Percentiles rank a stretch among this genome's conserved stretches.
phyloP scores from a whole-genome alignment of 192 early-diverging fungal genomes.

The Linderina pennispora region DNA sequence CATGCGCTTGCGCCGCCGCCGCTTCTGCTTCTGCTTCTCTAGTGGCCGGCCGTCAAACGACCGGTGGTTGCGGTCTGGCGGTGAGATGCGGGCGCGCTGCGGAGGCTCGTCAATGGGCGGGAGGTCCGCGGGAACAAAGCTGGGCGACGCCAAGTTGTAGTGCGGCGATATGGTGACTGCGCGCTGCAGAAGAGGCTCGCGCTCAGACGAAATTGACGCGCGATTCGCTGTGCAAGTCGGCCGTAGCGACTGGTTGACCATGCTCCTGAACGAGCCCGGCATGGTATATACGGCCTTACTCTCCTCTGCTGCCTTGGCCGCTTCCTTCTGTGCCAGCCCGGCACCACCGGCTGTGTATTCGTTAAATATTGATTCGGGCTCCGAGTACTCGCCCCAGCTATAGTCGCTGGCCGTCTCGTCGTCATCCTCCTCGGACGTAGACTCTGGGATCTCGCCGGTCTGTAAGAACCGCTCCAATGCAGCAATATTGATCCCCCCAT shows the following conservation, averaged over 20 bases:
- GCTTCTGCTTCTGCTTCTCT: neutral
- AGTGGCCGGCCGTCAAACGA: neutral
- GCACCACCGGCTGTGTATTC: neutral
- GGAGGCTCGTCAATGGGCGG: neutral
- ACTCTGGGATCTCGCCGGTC: constrained; percentile 34
- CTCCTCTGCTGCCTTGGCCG: too few relatives aligned
- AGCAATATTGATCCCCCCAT: constrained; percentile 35
- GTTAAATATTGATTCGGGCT: neutral
- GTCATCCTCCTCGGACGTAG: constrained; percentile 27
- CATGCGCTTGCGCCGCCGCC: constrained; percentile 9
- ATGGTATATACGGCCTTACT: too few relatives aligned
- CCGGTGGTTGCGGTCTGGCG: neutral
- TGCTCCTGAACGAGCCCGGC: too few relatives aligned
- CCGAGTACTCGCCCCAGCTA: constrained; percentile 24
- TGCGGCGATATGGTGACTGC: constrained; percentile 4
- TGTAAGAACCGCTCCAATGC: constrained; percentile 39
- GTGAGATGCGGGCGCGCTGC: neutral
- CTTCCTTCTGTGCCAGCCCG: neutral
- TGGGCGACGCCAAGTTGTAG: constrained; percentile 2
- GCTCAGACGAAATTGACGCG: constrained; percentile 14
- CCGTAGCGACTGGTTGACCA: neutral
- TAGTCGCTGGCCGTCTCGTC: constrained; percentile 12
- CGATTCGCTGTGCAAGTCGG: too few relatives aligned
- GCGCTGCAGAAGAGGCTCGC: constrained; percentile 16
- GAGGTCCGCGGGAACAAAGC: constrained; percentile 30